A percentile compares a stretch with the other conserved stretches of the same genome.
These are phyloP conservation scores for Solanum lycopersicoides DNA, from an alignment of 257 asterid genomes.

Conservation along the genomic window DNA sequence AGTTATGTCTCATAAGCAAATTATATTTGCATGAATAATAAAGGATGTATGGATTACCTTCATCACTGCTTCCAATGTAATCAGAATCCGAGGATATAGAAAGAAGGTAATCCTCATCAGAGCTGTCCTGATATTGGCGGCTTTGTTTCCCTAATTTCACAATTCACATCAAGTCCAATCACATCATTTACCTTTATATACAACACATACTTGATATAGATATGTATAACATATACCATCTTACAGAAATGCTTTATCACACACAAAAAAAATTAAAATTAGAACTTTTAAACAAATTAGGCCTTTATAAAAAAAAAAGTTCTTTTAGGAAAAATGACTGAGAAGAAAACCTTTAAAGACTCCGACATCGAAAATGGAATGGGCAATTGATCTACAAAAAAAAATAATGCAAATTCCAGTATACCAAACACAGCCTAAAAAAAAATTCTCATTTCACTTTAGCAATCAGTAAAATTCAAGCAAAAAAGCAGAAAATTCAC, in stretches of 20 bases:
- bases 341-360: neutral
- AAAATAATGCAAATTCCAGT: neutral
- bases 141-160: neutral
- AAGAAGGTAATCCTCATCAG: conserved; percentile 1
- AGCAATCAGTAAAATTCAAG: neutral
- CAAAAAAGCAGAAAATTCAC: too few species aligned
- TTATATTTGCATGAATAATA: neutral
- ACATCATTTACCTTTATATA: neutral
- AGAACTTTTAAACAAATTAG: neutral
- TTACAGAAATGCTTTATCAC: neutral
- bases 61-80: neutral
- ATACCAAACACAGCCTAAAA: neutral
- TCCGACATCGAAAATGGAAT: neutral
- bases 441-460: neutral
- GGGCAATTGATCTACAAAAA: neutral
- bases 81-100: conserved; percentile 5
- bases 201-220: neutral
- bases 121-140: neutral
- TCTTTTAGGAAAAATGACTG: neutral
- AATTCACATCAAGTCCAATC: neutral
- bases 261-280: neutral
- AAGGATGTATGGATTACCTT: conserved; percentile 1
- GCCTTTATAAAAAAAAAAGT: neutral
- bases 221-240: neutral
- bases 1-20: neutral